phyloP scores from a whole-genome alignment of 148 eudicot genomes.

The Camellia sinensis region DNA sequence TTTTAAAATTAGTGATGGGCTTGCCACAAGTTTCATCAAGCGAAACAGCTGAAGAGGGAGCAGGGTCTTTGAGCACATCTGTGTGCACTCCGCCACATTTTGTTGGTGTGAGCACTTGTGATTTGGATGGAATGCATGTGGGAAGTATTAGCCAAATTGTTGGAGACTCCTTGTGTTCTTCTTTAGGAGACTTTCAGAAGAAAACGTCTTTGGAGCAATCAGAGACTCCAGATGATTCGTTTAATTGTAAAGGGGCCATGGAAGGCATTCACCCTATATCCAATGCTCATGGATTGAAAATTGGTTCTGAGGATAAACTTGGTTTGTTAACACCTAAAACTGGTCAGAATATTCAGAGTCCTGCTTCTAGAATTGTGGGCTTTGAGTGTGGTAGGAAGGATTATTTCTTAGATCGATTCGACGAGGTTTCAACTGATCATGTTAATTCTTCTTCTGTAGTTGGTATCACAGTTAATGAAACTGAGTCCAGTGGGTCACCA shows the following conservation, averaged over 20 bases:
- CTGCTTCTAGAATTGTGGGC: slow-evolving; percentile 64
- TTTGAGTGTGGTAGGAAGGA: slow-evolving; percentile 41
- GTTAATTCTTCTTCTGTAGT: slow-evolving; percentile 27
- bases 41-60: slow-evolving; percentile 33
- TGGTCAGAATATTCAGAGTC: slow-evolving; percentile 34
- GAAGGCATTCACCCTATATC: slow-evolving; percentile 26
- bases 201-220: slow-evolving; percentile 21
- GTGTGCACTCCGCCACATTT: slow-evolving; percentile 21
- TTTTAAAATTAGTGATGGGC: slow-evolving; percentile 47
- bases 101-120: slow-evolving; percentile 30
- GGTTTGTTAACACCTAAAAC: slow-evolving; percentile 28
- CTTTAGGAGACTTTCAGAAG: slow-evolving; percentile 30
- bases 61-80: slow-evolving; percentile 27
- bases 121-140: slow-evolving; percentile 35
- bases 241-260: slow-evolving; percentile 19
- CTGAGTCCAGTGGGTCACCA: slow-evolving; percentile 30
- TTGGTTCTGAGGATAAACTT: slow-evolving; percentile 21
- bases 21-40: slow-evolving; percentile 56
- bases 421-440: slow-evolving; percentile 14
- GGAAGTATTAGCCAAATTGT: slow-evolving; percentile 9
- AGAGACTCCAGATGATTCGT: slow-evolving; percentile 23
- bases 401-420: slow-evolving; percentile 11
- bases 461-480: slow-evolving; percentile 18
- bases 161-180: slow-evolving; percentile 28
- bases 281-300: slow-evolving; percentile 27